Evolutionary conservation across 2,329 filamentous ascomycete species (phyloP).

Genomic region (Monilinia fructigena): DNA sequence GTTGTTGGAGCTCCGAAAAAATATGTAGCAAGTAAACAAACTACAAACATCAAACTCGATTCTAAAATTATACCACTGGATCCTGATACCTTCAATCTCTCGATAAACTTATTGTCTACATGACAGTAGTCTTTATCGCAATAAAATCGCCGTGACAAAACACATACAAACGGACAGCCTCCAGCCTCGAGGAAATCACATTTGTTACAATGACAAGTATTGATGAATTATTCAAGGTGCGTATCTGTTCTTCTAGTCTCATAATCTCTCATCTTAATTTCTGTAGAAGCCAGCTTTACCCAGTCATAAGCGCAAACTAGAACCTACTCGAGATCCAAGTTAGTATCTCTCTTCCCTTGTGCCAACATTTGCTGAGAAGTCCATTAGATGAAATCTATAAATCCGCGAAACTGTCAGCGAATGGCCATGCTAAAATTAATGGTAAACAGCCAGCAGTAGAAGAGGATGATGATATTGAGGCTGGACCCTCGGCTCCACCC

Average conservation of each 20-base stretch:
- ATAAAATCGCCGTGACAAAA: background rate
- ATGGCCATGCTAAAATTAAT: slow-evolving; percentile 44
- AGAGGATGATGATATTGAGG: slow-evolving; percentile 47
- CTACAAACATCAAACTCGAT: background rate
- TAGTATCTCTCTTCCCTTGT: slow-evolving; percentile 36
- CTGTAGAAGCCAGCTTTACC: slow-evolving; percentile 40
- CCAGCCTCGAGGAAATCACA: slow-evolving; percentile 18
- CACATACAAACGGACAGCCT: background rate
- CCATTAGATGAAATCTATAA: slow-evolving; percentile 61
- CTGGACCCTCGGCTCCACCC: slow-evolving; percentile 53
- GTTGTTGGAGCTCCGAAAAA: slow-evolving; percentile 1
- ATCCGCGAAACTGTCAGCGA: slow-evolving; percentile 52
- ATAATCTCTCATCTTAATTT: slow-evolving; percentile 20
- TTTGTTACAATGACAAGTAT: slow-evolving; percentile 35
- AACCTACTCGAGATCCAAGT: slow-evolving; percentile 63
- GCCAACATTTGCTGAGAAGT: slow-evolving; percentile 17
- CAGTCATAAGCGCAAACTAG: slow-evolving; percentile 61
- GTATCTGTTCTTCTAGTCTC: background rate
- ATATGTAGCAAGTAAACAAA: slow-evolving; percentile 1
- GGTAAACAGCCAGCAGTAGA: slow-evolving; percentile 35
- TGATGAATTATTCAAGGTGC: slow-evolving; percentile 38
- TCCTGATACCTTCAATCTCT: background rate
- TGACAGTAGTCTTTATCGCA: background rate
- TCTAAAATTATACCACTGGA: background rate
- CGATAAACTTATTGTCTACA: background rate